Evolutionary conservation across 176 grass and related monocot species (phyloP), one percentile per base, ranked within the genome.

Genomic region (Thalia dealbata): DNA sequence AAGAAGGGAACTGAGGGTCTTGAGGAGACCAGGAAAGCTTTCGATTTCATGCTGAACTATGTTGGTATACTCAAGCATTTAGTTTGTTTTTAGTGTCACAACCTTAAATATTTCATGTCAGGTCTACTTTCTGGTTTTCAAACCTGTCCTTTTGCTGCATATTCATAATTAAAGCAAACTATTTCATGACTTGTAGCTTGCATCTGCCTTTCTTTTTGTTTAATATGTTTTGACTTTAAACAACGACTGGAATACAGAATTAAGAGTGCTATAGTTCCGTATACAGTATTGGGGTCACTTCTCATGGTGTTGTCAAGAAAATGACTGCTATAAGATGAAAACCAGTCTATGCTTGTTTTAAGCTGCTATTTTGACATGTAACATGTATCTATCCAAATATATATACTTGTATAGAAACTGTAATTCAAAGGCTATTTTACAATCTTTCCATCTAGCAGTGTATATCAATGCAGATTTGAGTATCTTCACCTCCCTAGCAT

Each of bases 1-100:
- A 92, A 88, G 73, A 97, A 87, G 76, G 89, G 93, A 35, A 59
- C 78, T 15, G 89, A 90, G 54, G 93, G 89, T 75, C 69, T 86
- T 15, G 93, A 92, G 80, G 93, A 92, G 73, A 97, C 93, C 26
- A 92, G 78, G 67, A 97, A 92, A 76, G 93, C 93, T 81, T 97
- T 92, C 44, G 89, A 97, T 74, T 97, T 88, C 64, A 92, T 97
- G 93, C 89, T 97, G 18, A 92, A 78, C 71, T 91, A 90, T 81
- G 85, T 97, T 81, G 93, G 93, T 92, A 86, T 38, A 84, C 51
- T 12, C n/a, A 72, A 48, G 41, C 22, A 51, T 22, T 55, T 65
- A 30, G 22, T 45, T 62, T 52, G n/a, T 68, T 72, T 71, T 55
- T 66, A 27, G 63, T 6, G 78, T 70, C 61, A 3, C 11, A 30